Base-by-base conservation (phyloP, 176 grass and related monocot genomes). In the Ananas comosus region DNA sequence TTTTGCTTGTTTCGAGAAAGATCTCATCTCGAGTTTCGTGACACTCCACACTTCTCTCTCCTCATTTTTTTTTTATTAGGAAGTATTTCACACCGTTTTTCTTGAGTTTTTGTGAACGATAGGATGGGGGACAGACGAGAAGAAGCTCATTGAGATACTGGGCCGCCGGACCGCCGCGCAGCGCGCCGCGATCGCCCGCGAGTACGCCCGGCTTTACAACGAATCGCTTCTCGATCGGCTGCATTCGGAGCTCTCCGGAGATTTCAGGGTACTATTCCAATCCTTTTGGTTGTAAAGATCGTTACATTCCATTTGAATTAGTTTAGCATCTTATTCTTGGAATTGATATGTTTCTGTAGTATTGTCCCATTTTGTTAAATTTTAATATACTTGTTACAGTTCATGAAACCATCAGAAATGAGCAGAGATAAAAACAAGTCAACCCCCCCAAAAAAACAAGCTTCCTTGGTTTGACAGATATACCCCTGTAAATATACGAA, bases 111-210 rank as follows among this genome's bases (percentile, higher is more conserved):
- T 42, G 57, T 29, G 71, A 77, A 19, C 4, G 9, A 16, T 72
- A 96, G 92, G 86, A 79, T 87, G 51, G 70, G 88, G 92, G 10
- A 96, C 89, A 65, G 86, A 96, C 82, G 88, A 96, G 83, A 96
- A 87, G 70, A 80, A 81, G 53, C 29, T 96, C 63, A 85, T 88
- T 56, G 79, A 92, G 67, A 78, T 92, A 24, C 70, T 96, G 4
- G 83, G 88, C 49, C 92, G 84, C 79, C 81, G 92, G 70, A 96
- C 79, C 28, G 84, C 86, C 29, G 81, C 66, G 66, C 92, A 89
- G 77, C 82, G 89, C 8, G 75, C 51, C 13, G 85, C 84, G 72
- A 92, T 96, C 53, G 83, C 83, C 51, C 29, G 48, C 19, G 81
- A 76, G 11, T 96, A 96, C 57, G 88, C 74, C 27, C 63, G 75